A percentile compares a stretch with the other conserved stretches of the same genome.
Conservation (phyloP, 352 stramenopile species). For the Pythium vanterpoolii region DNA sequence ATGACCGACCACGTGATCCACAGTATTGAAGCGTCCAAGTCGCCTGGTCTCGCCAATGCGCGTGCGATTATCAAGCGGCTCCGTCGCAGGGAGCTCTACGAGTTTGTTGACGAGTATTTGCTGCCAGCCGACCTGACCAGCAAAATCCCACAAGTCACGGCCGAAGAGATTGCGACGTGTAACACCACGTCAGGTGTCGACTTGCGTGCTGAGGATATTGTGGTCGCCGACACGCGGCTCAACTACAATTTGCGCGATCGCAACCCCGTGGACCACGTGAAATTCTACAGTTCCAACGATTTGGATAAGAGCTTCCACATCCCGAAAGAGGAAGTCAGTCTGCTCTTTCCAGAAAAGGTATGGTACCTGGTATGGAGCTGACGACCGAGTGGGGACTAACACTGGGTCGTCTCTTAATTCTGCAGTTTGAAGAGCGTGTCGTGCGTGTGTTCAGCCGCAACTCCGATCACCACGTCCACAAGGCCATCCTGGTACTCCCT, state of each 20-base stretch:
- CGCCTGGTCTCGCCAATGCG: slow-evolving; percentile 38
- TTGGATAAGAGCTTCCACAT: slow-evolving; percentile 68
- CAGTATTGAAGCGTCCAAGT: slow-evolving; percentile 76
- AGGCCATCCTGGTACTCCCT: slow-evolving; percentile 52
- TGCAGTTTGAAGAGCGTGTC: slow-evolving; percentile 79
- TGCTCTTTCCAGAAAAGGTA: slow-evolving; percentile 83
- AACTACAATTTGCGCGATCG: slow-evolving; percentile 85
- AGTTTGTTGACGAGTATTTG: slow-evolving; percentile 84
- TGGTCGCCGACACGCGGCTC: slow-evolving; percentile 70
- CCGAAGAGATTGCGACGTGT: slow-evolving; percentile 56
- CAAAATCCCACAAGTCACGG: slow-evolving; percentile 46
- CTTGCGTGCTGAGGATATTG: slow-evolving; percentile 71
- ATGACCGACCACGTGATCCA: slow-evolving; percentile 75
- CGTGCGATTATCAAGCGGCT: slow-evolving; percentile 70
- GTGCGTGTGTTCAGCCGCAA: slow-evolving; percentile 77
- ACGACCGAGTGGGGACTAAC: neutral
- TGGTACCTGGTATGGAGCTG: neutral
- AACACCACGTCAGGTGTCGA: slow-evolving; percentile 35
- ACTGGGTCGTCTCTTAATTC: neutral
- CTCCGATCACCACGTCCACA: slow-evolving; percentile 39
- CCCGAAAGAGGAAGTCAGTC: slow-evolving; percentile 72
- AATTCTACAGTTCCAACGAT: slow-evolving; percentile 79
- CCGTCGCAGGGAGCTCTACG: slow-evolving; percentile 72
- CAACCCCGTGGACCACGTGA: slow-evolving; percentile 82
- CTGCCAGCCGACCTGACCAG: slow-evolving; percentile 52